Conservation (phyloP, 192 early-diverging fungal genomes). For the Dimargaris cristalligena region DNA sequence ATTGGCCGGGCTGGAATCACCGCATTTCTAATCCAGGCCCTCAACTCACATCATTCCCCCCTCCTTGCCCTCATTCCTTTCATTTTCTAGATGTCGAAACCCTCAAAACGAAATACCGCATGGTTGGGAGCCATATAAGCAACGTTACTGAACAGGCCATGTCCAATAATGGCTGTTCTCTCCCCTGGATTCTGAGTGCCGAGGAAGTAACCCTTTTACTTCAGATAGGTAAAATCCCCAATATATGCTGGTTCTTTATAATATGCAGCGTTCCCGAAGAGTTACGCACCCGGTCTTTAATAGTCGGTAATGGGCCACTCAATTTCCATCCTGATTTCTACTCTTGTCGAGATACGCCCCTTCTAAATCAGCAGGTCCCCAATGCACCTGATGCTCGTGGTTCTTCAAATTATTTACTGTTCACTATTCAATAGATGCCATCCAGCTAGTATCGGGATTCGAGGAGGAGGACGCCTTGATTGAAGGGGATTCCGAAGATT, state of each 20-base stretch:
- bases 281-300: background rate
- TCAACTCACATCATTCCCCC: background rate
- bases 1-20: too few relatives aligned
- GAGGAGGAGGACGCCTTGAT: background rate
- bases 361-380: background rate
- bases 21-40: too few relatives aligned
- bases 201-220: constrained; percentile 1
- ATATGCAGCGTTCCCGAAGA: background rate
- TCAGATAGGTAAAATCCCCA: background rate
- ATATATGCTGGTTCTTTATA: background rate
- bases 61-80: background rate
- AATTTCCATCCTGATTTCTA: background rate
- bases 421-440: background rate
- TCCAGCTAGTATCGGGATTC: background rate
- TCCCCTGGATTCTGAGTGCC: background rate
- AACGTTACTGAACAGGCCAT: background rate
- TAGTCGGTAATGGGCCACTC: background rate
- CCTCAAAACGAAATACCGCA: background rate
- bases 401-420: background rate
- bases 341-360: background rate
- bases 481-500: background rate
- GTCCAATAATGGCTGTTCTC: background rate
- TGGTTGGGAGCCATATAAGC: background rate
- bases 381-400: background rate
- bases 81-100: background rate